Evolutionary conservation across 768 basidiomycete genomes (phyloP), one percentile per base, ranked within the genome.

Genomic region (Lentinula edodes): DNA sequence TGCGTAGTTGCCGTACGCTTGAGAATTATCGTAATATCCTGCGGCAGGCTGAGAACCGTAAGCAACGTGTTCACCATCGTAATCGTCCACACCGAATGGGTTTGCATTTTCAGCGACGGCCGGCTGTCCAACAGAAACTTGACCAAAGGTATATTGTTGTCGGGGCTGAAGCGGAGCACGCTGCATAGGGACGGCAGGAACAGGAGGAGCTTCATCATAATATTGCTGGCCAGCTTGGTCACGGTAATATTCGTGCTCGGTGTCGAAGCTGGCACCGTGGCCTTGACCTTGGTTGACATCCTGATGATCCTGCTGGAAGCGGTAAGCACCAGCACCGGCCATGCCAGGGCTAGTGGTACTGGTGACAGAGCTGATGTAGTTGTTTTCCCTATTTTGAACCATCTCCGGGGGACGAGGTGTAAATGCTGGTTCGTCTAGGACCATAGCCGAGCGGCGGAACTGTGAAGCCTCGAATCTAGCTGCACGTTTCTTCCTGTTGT

Each of bases 141-240:
- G 59, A 12, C 59, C 59, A 52, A 52, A 60, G 12, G 59, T 60
- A 51, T 60, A 60, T 23, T 60, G 59, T 43, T 52, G 59, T 28
- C 51, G 51, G 34, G 59, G 51, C 23, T 60, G 59, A 18, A 60
- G 51, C 12, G 59, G 58, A 51, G 48, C 35, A 6, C 58, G 58
- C 58, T 59, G 45, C 45, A 48, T 48, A 20, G 58, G 58, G 15
- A 48, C 58, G 18, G 48, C 45, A 28, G 42, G 16, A 48, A 28
- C 45, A 23, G 38, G 20, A 15, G 57, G 51, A n/a, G 39, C 32
- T 9, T 60, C 34, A 32, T 60, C 59, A 12, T 60, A 50, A 38
- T 60, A 60, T 36, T 51, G 59, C 12, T 46, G 45, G 4, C 18
- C 32, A 16, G 13, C 32, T 2, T 59, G 38, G 23, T 59, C 58